Percentiles rank a stretch among this genome's conserved stretches.
Evolutionary conservation across 78 protist genomes (phyloP).

Genomic region (Guillardia theta): DNA sequence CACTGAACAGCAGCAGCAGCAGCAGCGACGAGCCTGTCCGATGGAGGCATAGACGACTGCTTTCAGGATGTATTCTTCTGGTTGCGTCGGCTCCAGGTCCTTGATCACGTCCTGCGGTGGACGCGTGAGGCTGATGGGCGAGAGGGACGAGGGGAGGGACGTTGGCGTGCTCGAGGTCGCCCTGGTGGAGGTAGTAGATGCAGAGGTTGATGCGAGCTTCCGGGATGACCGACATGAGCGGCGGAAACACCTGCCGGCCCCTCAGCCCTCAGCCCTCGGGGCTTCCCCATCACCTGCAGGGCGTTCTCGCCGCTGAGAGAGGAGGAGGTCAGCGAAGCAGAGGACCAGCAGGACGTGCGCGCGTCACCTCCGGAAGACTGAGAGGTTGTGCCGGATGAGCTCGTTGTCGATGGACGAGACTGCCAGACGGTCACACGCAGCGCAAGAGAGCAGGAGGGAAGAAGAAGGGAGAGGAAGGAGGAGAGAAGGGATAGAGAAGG

Average conservation of each 20-base stretch:
- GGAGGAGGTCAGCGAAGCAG: too few species aligned
- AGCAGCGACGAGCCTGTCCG: too few species aligned
- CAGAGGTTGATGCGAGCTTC: slow-evolving; percentile 84
- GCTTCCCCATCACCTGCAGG: slow-evolving; percentile 41
- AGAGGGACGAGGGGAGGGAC: background rate
- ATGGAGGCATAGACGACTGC: too few species aligned
- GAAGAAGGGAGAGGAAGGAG: background rate
- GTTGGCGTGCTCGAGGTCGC: background rate
- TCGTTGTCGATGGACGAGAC: background rate
- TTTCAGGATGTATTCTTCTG: slow-evolving; percentile 80
- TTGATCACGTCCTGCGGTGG: slow-evolving; percentile 69
- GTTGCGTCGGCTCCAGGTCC: slow-evolving; percentile 74
- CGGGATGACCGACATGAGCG: slow-evolving; percentile 70
- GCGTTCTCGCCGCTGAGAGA: slow-evolving; percentile 79
- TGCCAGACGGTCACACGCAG: too few species aligned
- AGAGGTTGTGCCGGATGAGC: slow-evolving; percentile 71
- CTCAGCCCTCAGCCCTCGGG: background rate
- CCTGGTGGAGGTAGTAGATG: slow-evolving; percentile 67
- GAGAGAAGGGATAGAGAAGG: background rate
- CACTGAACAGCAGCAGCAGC: background rate
- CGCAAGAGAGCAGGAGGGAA: too few species aligned
- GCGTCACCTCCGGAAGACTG: slow-evolving; percentile 84
- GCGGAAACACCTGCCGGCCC: slow-evolving; percentile 63
- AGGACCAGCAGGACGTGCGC: too few species aligned
- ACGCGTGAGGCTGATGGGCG: background rate